Base-by-base conservation (phyloP, 1,139 yeast genomes). In the Saccharomyces pastorianus region DNA sequence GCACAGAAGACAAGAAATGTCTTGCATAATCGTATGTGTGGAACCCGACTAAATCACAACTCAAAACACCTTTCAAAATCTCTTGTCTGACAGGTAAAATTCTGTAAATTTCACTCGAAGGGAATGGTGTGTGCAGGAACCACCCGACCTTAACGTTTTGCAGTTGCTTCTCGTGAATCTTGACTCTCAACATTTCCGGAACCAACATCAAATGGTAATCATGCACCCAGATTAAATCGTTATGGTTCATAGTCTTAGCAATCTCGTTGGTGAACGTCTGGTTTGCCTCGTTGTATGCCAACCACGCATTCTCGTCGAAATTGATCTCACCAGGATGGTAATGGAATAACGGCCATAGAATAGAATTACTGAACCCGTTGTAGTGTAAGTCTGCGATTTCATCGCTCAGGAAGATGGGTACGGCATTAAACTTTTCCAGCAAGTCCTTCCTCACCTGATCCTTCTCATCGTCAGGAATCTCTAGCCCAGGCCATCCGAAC, bases 21-120 rank as follows among this genome's bases (percentile, higher is more conserved):
- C 99, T 81, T n/a, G 96, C 99, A 66, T 95, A 95, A 71, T 95
- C 99, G 71, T 95, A 95, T n/a, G 99, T 95, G 71, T 95, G 99
- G 78, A 95, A 95, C 0, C 99, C 99, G 65, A 95, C 84, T 64
- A 95, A 78, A 69, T 95, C 96, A 73, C 98, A 93, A 64, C 95
- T 85, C 67, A 95, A 75, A 2, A 95, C 96, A 51, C 99, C 99
- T 58, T 81, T 82, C 64, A 95, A 76, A 54, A 95, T 90, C 71
- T 95, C 99, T 63, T 85, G 83, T 71, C 99, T 80, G 17, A 95
- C 99, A 0, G 99, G 99, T 64, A 95, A 76, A 56, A 95, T 91
- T 68, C 99, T 76, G 73, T 95, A 95, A 58, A 95, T 93, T 69
- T 95, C 99, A 53, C 95, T 85, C 8, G 96, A 87, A 25, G 99